Evolutionary conservation across 306 rosid genomes (phyloP).

Genomic region (Albizia julibrissin): DNA sequence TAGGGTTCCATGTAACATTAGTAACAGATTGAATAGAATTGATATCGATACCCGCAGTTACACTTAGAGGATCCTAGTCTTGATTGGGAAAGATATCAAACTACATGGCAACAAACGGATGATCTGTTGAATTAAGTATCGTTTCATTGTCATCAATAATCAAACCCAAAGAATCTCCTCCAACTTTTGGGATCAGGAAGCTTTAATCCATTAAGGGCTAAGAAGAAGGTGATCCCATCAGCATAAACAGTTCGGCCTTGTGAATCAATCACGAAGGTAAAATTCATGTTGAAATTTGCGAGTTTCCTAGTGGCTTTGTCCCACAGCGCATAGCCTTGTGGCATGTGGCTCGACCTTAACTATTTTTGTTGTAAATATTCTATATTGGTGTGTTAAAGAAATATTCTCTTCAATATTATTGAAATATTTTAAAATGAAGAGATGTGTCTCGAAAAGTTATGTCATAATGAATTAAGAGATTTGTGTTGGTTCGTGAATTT

Average conservation of each 20-base stretch:
- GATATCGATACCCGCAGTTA: not conserved
- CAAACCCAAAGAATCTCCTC: not conserved
- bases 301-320: slow-evolving; percentile 34
- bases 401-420: too few relatives aligned
- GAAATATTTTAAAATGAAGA: too few relatives aligned
- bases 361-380: too few relatives aligned
- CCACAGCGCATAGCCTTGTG: slow-evolving; percentile 42
- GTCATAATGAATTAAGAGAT: too few relatives aligned
- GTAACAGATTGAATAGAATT: not conserved
- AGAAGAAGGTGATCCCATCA: slow-evolving; percentile 36
- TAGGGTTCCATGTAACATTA: not conserved
- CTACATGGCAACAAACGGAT: slow-evolving; percentile 28
- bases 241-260: rapidly evolving
- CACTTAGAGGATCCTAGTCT: slow-evolving; percentile 28
- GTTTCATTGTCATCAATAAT: not conserved
- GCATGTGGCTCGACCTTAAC: slow-evolving; percentile 34
- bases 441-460: too few relatives aligned
- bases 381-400: too few relatives aligned
- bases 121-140: not conserved
- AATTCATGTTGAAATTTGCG: slow-evolving; percentile 47
- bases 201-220: not conserved
- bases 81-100: slow-evolving; percentile 40
- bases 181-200: not conserved
- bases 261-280: slow-evolving; percentile 9
- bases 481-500: too few relatives aligned